Conservation (phyloP, 2,329 filamentous ascomycete genomes). For the Epicoccum nigrum region DNA sequence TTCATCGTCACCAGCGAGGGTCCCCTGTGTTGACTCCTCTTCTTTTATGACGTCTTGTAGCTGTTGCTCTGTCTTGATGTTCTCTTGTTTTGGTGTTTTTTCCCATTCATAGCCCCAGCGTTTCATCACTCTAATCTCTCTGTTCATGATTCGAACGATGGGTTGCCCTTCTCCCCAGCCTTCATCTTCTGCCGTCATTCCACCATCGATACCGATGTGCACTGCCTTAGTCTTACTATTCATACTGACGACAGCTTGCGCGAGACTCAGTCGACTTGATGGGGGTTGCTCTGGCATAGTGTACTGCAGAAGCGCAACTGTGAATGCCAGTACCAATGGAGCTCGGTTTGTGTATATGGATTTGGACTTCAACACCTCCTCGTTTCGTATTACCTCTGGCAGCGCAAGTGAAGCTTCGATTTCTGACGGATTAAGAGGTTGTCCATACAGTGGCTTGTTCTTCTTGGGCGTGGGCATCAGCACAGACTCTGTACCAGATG, state of each 20-base stretch:
- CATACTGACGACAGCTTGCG: constrained; percentile 81
- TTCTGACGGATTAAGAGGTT: constrained; percentile 56
- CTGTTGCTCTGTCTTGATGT: background rate
- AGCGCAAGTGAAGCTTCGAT: constrained; percentile 68
- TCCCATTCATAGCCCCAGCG: constrained; percentile 69
- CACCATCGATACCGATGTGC: constrained; percentile 72
- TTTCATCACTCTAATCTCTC: constrained; percentile 77
- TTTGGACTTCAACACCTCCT: constrained; percentile 64
- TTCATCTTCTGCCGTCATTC: constrained; percentile 69
- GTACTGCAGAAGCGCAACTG: constrained; percentile 72
- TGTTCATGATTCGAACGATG: constrained; percentile 71
- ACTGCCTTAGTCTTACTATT: constrained; percentile 80
- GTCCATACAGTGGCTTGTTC: constrained; percentile 36
- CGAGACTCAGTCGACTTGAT: constrained; percentile 82
- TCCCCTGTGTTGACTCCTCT: constrained; percentile 17
- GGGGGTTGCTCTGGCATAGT: constrained; percentile 86
- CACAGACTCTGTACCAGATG: constrained; percentile 15
- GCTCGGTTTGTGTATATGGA: constrained; percentile 77
- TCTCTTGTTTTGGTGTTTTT: constrained; percentile 8
- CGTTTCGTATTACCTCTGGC: constrained; percentile 60
- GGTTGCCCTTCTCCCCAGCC: constrained; percentile 79
- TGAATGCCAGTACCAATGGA: constrained; percentile 81
- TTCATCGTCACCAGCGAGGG: constrained; percentile 1
- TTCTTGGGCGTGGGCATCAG: constrained; percentile 47
- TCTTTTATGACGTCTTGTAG: constrained; percentile 5